phyloP scores from a whole-genome alignment of 129 eudicot genomes.

The Centaurea solstitialis region DNA sequence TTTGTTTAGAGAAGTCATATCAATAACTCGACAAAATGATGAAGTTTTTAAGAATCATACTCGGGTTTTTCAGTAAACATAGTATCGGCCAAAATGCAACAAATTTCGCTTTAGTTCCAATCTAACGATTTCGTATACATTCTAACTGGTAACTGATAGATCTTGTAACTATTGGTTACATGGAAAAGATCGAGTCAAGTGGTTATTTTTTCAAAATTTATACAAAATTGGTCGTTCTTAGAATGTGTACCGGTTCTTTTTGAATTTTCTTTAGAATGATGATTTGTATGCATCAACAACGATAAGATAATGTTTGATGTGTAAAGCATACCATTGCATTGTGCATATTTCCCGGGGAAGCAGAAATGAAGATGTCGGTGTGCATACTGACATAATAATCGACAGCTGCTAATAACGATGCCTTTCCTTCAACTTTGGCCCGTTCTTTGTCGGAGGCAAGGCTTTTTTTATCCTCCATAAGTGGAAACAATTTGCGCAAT shows the following conservation, averaged over 20 bases:
- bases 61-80: background rate
- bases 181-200: background rate
- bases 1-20: too few relatives aligned
- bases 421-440: slow-evolving; percentile 75
- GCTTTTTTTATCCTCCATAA: slow-evolving; percentile 86
- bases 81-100: background rate
- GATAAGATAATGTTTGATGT: background rate
- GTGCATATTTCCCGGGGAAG: slow-evolving; percentile 99
- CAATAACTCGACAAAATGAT: background rate
- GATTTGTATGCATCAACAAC: background rate
- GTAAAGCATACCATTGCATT: slow-evolving; percentile 73
- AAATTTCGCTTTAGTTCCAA: background rate
- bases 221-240: background rate
- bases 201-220: too few relatives aligned
- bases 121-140: background rate
- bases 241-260: background rate
- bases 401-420: slow-evolving; percentile 89
- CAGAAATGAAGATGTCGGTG: slow-evolving; percentile 86
- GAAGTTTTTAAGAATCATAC: background rate
- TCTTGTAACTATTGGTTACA: background rate
- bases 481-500: slow-evolving; percentile 69
- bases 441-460: slow-evolving; percentile 71
- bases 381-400: slow-evolving; percentile 89
- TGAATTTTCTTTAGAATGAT: background rate
- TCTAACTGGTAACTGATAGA: background rate